Conservation (phyloP, 331 rosid genomes). For the Malus hybrid region DNA sequence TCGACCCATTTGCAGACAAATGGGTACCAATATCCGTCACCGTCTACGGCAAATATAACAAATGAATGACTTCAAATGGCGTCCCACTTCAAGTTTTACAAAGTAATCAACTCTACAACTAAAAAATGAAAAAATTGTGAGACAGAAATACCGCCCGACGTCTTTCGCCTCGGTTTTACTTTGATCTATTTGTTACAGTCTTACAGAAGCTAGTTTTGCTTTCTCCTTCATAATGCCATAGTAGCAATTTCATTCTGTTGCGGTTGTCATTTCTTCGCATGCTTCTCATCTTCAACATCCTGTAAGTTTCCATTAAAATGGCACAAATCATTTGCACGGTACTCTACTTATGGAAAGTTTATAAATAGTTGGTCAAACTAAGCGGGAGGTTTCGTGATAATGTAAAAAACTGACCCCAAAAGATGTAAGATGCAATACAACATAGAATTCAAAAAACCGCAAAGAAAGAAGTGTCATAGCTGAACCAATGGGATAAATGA, state of each 20-base stretch:
- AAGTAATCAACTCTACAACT: constrained; percentile 20
- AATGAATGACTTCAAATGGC: constrained; percentile 21
- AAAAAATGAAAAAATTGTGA: constrained; percentile 7
- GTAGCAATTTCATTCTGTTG: constrained; percentile 12
- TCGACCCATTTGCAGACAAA: background rate
- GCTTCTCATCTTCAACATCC: constrained; percentile 88
- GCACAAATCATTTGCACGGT: background rate
- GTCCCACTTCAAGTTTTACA: constrained; percentile 17
- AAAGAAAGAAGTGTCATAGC: background rate
- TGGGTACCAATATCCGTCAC: constrained; percentile 10
- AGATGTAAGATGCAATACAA: background rate
- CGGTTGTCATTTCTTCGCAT: constrained; percentile 27
- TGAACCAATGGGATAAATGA: background rate
- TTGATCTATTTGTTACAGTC: constrained; percentile 3
- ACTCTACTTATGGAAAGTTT: background rate
- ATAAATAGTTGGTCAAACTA: background rate
- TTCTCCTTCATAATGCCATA: constrained; percentile 12
- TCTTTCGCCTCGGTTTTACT: background rate
- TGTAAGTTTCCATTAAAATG: constrained; percentile 24
- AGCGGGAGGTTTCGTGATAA: background rate
- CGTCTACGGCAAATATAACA: constrained; percentile 15
- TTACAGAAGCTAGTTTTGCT: constrained; percentile 1
- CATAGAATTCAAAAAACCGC: background rate
- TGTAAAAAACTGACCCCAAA: background rate
- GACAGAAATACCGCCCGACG: constrained; percentile 8